Percentiles rank a stretch among this genome's conserved stretches.
These are phyloP conservation scores for Vaccinium corymbosum DNA, from an alignment of 148 eudicot genomes.

Conservation along the genomic window DNA sequence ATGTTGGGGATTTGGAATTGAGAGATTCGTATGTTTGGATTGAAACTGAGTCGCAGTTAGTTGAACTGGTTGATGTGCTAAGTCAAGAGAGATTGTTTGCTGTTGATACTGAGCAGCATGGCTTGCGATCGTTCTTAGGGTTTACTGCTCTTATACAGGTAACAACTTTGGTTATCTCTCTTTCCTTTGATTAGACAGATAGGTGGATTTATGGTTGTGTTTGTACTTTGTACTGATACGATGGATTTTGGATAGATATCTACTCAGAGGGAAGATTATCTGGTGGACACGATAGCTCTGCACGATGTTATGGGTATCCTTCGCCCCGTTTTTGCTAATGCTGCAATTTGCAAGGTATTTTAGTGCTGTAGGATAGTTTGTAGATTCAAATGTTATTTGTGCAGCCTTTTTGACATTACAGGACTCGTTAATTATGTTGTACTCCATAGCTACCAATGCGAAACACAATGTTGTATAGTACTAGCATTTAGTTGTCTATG, in stretches of 20 bases:
- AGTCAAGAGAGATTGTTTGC: slow-evolving; percentile 64
- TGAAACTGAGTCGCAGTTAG: slow-evolving; percentile 62
- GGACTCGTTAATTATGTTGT: slow-evolving; percentile 4
- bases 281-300: slow-evolving; percentile 82
- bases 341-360: slow-evolving; percentile 77
- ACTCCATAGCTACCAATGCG: background rate
- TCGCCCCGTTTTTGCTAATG: slow-evolving; percentile 74
- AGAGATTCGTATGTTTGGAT: slow-evolving; percentile 60
- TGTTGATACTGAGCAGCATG: slow-evolving; percentile 97
- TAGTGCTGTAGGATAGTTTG: background rate
- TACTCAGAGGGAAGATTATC: slow-evolving; percentile 66
- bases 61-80: slow-evolving; percentile 57
- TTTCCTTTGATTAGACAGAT: background rate
- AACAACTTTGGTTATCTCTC: background rate
- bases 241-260: slow-evolving; percentile 54
- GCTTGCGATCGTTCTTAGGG: slow-evolving; percentile 81
- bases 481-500: background rate
- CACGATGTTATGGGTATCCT: slow-evolving; percentile 75
- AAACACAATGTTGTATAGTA: background rate
- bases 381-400: background rate
- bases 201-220: background rate
- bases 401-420: background rate
- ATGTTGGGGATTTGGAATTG: slow-evolving; percentile 31
- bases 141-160: slow-evolving; percentile 94
- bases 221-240: background rate